Base-by-base conservation (phyloP, 371 early-diverging fungal species). In the Saksenaea oblongispora region DNA sequence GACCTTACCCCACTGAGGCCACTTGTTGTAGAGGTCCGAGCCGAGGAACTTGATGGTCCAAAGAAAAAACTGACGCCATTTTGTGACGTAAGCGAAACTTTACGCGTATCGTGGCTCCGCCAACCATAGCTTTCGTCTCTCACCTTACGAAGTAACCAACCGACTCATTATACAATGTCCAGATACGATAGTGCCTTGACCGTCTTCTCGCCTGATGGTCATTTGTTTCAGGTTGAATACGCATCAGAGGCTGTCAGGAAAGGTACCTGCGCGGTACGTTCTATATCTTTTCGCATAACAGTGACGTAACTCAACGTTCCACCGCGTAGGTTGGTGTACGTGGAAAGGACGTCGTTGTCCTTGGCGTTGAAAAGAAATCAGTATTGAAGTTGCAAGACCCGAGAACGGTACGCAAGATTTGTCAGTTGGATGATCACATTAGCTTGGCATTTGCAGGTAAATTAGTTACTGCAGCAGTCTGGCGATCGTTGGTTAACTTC, bases 171-270 rank as follows among this genome's bases (percentile, higher is more conserved):
- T 24, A 61, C 34, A 54, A 82, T 82, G 82, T 79, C 79, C 64
- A 84, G 91, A 66, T 93, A 93, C 86, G 94, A 93, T 84, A 89
- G 92, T 67, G 97, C 98, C 56, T 87, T 99, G 65, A 99, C 99
- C 54, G 95, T 99, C 64, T 99, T 99, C 79, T 98, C 99, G 34
- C 99, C 99, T 47, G 99, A 99, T 79, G 99, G 99, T 58, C 98
- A 99, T 79, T 84, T 99, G 63, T 98, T 99, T 80, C 99, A 99
- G 88, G 99, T 99, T 62, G 99, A 99, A 85, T 99, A 99, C 80
- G 99, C 99, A 54, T 93, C 98, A 64, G 98, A 99, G 72, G 99
- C 99, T 37, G 97, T 98, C 56, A 87, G 97, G 71, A 98, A 96
- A 78, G 99, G 99, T 61, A 96, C 96, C 53, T 95, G 96, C 77